phyloP scores from a whole-genome alignment of 2,329 filamentous ascomycete species.

The Lasiodiplodia gonubiensis region DNA sequence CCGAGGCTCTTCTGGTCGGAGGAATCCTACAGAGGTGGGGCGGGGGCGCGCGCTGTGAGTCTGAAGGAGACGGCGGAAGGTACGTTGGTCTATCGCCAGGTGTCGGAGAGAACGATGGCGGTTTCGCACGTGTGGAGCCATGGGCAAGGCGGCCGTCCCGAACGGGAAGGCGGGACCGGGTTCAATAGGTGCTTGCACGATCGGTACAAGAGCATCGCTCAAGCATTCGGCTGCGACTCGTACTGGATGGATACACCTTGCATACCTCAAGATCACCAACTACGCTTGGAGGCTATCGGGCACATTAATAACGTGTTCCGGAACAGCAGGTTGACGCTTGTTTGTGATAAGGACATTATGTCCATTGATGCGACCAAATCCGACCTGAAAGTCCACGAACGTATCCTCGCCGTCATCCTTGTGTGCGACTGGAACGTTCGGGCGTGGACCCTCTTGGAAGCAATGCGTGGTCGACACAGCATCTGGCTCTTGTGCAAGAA shows the following conservation, averaged over 20 bases:
- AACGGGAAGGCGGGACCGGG: background rate
- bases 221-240: background rate
- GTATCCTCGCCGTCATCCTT: background rate
- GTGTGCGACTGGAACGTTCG: slow-evolving; percentile 2
- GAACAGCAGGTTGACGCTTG: background rate
- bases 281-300: background rate
- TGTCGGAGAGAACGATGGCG: background rate
- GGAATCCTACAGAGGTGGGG: background rate
- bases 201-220: background rate
- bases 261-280: background rate
- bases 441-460: background rate
- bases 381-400: background rate
- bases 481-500: background rate
- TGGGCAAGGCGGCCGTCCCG: background rate
- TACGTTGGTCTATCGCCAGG: background rate
- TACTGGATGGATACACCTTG: background rate
- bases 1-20: background rate
- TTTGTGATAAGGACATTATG: background rate
- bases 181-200: background rate
- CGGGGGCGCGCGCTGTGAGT: background rate
- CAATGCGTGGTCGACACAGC: background rate
- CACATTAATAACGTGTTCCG: background rate
- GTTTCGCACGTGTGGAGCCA: background rate
- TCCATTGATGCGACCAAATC: background rate
- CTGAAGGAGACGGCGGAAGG: background rate